Percentiles rank a stretch among this genome's conserved stretches.
Conservation (phyloP, 108 stramenopile genomes). For the Mediolabrus comicus region DNA sequence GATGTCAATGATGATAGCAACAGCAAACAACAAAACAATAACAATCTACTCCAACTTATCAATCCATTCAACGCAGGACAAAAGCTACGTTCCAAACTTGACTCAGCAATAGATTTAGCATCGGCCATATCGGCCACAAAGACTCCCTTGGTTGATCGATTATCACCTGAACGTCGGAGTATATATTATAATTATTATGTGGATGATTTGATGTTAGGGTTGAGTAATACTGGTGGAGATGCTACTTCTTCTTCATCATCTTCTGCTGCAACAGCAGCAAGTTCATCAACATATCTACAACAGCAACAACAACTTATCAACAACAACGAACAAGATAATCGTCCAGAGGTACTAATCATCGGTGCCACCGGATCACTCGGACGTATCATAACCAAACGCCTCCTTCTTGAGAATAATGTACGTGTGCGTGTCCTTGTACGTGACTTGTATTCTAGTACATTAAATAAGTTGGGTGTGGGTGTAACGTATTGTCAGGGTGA, state of each 20-base stretch:
- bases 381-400: slow-evolving; percentile 76
- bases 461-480: slow-evolving; percentile 85
- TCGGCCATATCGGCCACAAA: slow-evolving; percentile 24
- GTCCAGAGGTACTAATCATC: slow-evolving; percentile 87
- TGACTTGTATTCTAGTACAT: slow-evolving; percentile 86
- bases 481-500: slow-evolving; percentile 92
- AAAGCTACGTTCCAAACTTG: slow-evolving; percentile 59
- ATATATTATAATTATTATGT: slow-evolving; percentile 43
- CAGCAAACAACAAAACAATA: background rate
- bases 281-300: background rate
- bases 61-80: slow-evolving; percentile 85
- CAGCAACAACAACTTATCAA: background rate
- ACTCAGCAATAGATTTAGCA: slow-evolving; percentile 34
- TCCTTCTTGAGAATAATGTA: slow-evolving; percentile 72
- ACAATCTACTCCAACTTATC: slow-evolving; percentile 20
- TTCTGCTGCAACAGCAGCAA: background rate
- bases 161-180: slow-evolving; percentile 28
- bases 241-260: slow-evolving; percentile 3
- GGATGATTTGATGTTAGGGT: slow-evolving; percentile 33
- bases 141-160: background rate
- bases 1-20: background rate
- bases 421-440: slow-evolving; percentile 86
- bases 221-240: slow-evolving; percentile 2
- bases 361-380: slow-evolving; percentile 88
- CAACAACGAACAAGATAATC: slow-evolving; percentile 41